A percentile compares a stretch with the other conserved stretches of the same genome.
Conservation (phyloP, 176 grass and related monocot species). For the Cenchrus fungigraminus region DNA sequence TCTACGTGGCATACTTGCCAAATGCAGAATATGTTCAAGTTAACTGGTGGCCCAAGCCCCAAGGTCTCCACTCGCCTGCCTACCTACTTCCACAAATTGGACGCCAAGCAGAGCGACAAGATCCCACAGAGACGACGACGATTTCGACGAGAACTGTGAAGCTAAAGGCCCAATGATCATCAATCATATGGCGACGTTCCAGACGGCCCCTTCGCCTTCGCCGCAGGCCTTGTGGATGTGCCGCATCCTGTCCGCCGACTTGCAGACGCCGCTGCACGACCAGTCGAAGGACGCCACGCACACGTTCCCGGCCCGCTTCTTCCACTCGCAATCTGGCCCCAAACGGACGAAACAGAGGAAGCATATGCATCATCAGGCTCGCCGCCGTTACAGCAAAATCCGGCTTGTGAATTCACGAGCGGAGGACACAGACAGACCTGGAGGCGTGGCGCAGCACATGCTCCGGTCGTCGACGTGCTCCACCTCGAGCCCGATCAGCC, state of each 20-base stretch:
- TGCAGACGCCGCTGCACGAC: conserved; percentile 83
- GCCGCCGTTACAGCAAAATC: background rate
- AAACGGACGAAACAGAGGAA: background rate
- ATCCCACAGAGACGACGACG: background rate
- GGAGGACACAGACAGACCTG: conserved; percentile 36
- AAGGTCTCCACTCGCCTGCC: background rate
- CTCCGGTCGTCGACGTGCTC: conserved; percentile 85
- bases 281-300: conserved; percentile 89
- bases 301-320: conserved; percentile 74
- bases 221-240: conserved; percentile 72
- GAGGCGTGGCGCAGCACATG: conserved; percentile 93
- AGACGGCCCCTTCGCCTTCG: conserved; percentile 68
- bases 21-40: background rate
- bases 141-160: no score
- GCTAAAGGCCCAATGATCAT: no score
- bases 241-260: conserved; percentile 78
- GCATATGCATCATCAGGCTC: background rate
- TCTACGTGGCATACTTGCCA: background rate
- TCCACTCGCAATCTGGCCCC: conserved; percentile 79
- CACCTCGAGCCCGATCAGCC: conserved; percentile 84
- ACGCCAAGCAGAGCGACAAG: background rate
- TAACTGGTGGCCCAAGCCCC: background rate
- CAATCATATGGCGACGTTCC: conserved; percentile 52
- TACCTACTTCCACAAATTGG: background rate
- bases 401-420: background rate